phyloP scores from a whole-genome alignment of 2,329 filamentous ascomycete genomes.

The Bipolaris oryzae region DNA sequence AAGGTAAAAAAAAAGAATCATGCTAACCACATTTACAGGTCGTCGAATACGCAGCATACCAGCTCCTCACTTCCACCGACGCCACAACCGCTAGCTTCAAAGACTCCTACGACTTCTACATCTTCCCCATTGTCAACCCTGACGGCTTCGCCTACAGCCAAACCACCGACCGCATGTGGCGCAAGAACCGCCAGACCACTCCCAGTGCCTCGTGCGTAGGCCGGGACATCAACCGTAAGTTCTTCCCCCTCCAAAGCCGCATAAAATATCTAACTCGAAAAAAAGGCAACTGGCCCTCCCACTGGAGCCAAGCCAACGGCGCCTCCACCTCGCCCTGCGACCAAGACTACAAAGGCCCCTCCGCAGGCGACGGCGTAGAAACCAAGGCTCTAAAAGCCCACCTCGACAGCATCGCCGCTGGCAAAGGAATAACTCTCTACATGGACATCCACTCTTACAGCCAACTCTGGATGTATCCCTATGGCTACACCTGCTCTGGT shows the following conservation, averaged over 20 bases:
- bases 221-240: conserved; percentile 45
- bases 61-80: conserved; percentile 43
- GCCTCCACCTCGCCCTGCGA: conserved; percentile 46
- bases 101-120: conserved; percentile 69
- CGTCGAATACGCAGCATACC: conserved; percentile 47
- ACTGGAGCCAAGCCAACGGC: conserved; percentile 42
- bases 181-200: conserved; percentile 47
- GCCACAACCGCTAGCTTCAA: conserved; percentile 51
- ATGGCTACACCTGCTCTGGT: conserved; percentile 64
- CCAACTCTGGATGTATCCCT: conserved; percentile 57
- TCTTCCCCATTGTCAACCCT: conserved; percentile 53
- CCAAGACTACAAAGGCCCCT: conserved; percentile 46
- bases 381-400: conserved; percentile 55
- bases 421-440: conserved; percentile 63
- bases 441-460: conserved; percentile 69
- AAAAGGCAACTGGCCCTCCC: conserved; percentile 45
- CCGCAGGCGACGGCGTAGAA: conserved; percentile 45
- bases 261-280: not conserved
- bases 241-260: too few species aligned
- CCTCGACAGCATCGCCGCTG: conserved; percentile 52
- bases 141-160: conserved; percentile 50
- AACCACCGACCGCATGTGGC: conserved; percentile 47
- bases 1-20: too few species aligned
- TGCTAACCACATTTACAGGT: conserved; percentile 22
- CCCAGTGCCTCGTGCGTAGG: conserved; percentile 42